phyloP scores from a whole-genome alignment of 345 rosid species.

The Anacardium occidentale region DNA sequence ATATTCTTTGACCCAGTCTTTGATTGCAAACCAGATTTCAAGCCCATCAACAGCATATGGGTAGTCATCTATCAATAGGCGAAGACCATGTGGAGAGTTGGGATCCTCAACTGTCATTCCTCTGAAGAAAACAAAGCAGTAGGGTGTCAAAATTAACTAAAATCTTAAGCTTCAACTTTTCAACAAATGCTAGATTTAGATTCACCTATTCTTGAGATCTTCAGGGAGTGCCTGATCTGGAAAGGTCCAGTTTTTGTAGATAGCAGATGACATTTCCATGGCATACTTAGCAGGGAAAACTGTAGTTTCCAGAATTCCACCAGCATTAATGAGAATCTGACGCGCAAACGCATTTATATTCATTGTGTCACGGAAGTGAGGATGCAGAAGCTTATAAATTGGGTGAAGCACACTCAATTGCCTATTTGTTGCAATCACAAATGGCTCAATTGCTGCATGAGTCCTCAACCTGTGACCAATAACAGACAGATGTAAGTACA shows the following conservation, averaged over 20 bases:
- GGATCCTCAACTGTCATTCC: constrained; percentile 69
- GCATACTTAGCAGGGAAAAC: constrained; percentile 61
- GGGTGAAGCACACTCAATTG: constrained; percentile 83
- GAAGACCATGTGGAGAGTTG: constrained; percentile 52
- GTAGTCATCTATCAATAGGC: constrained; percentile 59
- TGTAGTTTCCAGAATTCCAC: constrained; percentile 61
- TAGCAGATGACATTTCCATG: constrained; percentile 60
- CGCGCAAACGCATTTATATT: constrained; percentile 66
- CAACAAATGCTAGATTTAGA: background rate
- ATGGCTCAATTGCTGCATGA: constrained; percentile 69
- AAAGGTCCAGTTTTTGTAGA: constrained; percentile 60
- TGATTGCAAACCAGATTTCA: constrained; percentile 69
- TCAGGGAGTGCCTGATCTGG: constrained; percentile 69
- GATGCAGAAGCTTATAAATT: constrained; percentile 65
- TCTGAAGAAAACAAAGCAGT: constrained; percentile 34
- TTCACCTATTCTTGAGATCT: constrained; percentile 74
- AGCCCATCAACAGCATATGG: constrained; percentile 80
- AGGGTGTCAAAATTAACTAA: background rate
- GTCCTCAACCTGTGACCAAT: constrained; percentile 58
- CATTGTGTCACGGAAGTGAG: constrained; percentile 87
- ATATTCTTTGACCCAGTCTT: constrained; percentile 64
- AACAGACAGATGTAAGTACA: background rate
- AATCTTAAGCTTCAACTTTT: background rate
- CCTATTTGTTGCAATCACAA: constrained; percentile 68
- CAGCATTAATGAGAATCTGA: constrained; percentile 56